These are phyloP conservation scores for Phytophthora syringae DNA, from an alignment of 352 stramenopile genomes.

Conservation along the genomic window DNA sequence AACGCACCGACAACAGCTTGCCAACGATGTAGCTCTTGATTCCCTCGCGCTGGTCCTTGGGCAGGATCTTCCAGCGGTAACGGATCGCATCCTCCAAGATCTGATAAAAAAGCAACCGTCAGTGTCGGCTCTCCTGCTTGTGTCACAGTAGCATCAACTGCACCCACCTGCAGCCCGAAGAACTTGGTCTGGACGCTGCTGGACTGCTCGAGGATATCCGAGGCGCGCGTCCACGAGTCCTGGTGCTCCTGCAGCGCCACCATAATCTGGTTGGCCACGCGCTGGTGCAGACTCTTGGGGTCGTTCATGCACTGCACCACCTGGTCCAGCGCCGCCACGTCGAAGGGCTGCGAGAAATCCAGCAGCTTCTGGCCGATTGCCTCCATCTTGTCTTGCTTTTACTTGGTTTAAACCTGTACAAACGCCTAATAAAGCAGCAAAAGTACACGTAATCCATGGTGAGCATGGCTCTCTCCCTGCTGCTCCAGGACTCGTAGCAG, in stretches of 20 bases:
- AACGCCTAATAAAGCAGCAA: constrained; percentile 8
- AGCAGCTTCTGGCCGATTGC: constrained; percentile 91
- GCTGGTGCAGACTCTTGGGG: constrained; percentile 93
- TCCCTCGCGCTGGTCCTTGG: constrained; percentile 96
- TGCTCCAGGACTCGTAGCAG: not conserved
- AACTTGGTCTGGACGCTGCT: constrained; percentile 91
- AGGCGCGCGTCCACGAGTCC: constrained; percentile 93
- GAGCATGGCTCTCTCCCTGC: not conserved
- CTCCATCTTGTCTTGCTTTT: constrained; percentile 68
- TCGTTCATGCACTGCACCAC: constrained; percentile 97
- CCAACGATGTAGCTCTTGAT: constrained; percentile 99
- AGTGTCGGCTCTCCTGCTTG: not conserved
- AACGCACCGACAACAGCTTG: constrained; percentile 94
- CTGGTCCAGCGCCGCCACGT: constrained; percentile 96
- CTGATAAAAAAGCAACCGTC: constrained; percentile 53
- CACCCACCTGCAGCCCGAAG: constrained; percentile 88
- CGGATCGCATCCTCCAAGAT: constrained; percentile 98
- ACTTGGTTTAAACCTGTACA: not conserved
- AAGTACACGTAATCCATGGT: constrained; percentile 4
- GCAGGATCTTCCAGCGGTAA: constrained; percentile 97
- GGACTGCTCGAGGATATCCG: constrained; percentile 97
- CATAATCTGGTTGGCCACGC: constrained; percentile 94
- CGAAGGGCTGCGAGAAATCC: constrained; percentile 95
- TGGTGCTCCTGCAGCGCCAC: constrained; percentile 94
- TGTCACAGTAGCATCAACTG: not conserved